Evolutionary conservation across 2,329 filamentous ascomycete species (phyloP), one percentile per base, ranked within the genome.

Genomic region (Ustilaginoidea virens): DNA sequence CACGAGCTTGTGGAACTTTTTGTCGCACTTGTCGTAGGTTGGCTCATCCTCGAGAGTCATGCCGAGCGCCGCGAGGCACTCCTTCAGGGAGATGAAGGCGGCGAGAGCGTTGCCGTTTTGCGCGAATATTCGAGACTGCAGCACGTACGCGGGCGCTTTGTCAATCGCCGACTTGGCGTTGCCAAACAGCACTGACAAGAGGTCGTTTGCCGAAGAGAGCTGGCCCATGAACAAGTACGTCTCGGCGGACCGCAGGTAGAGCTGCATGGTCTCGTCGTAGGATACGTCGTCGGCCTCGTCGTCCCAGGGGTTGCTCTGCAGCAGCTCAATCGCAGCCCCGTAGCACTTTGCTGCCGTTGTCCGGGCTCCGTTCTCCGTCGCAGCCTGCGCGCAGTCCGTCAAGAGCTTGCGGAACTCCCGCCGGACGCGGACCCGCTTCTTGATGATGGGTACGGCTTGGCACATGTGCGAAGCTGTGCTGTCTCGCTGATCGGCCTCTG

Each of bases 281-380:
- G 73, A 78, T 1, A 80, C 76, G 46, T 94, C 87, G 5, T 69
- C 63, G 10, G 57, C 51, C 5, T 60, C 62, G 17, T 79, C 74
- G 23, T 69, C 61, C 87, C 87, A 96, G 1, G 80, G 74, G 30
- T 80, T 58, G 5, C 76, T 61, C 46, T 92, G 85, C 10, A 96
- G 61, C n/a, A 96, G 63, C 7, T 65, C 63, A 25, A 93, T 65
- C 27, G 82, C 85, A 31, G 74, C 70, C 25, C 67, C 69, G 49
- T 83, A 92, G 45, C 85, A 93, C 48, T 78, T 82, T 6, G 83
- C 68, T 1, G 83, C 82, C 3, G 83, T 90, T 3, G 76, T 73
- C 31, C 81, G 67, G 2, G 86, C 85, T 11, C 86, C 85, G 29
- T 79, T 85, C 45, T 92, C 82, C 17, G 77, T 70, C 2, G 86